These are phyloP conservation scores for Leccinum truebloodii DNA, from an alignment of 768 basidiomycete genomes.

Conservation along the genomic window DNA sequence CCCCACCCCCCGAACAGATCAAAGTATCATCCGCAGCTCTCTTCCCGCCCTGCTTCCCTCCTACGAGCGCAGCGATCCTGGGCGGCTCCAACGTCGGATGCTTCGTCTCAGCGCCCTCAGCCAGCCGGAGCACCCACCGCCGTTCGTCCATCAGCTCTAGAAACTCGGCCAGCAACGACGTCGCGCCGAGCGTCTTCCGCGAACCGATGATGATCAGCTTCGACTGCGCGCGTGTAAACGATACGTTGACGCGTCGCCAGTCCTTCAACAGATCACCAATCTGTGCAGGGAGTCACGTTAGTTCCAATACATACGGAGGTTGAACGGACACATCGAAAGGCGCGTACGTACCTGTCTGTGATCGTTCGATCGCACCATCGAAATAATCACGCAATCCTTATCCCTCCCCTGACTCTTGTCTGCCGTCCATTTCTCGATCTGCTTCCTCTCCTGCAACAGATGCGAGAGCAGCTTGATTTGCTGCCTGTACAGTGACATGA, in stretches of 20 bases:
- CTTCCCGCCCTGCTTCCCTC: constrained; percentile 20
- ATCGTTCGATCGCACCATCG: constrained; percentile 88
- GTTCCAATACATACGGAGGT: neutral
- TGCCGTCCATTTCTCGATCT: constrained; percentile 85
- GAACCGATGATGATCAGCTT: constrained; percentile 94
- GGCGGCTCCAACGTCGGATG: constrained; percentile 42
- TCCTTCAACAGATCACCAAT: constrained; percentile 92
- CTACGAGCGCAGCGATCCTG: neutral
- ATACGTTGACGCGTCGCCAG: constrained; percentile 96
- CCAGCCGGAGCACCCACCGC: constrained; percentile 70
- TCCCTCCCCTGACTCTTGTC: constrained; percentile 94
- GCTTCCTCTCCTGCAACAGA: constrained; percentile 53
- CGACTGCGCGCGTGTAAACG: constrained; percentile 88
- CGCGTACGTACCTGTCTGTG: constrained; percentile 58
- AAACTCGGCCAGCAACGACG: constrained; percentile 69
- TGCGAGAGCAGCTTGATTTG: constrained; percentile 88
- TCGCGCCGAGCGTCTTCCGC: constrained; percentile 65
- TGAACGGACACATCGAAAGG: neutral
- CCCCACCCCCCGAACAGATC: neutral
- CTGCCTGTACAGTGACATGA: constrained; percentile 92
- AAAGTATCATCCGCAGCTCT: constrained; percentile 3
- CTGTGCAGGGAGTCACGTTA: constrained; percentile 38
- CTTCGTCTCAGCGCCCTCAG: constrained; percentile 49
- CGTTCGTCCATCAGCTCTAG: constrained; percentile 71
- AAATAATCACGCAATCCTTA: constrained; percentile 93